A percentile compares a stretch with the other conserved stretches of the same genome.
Evolutionary conservation across 176 grass and related monocot genomes (phyloP).

Genomic region (Carex myosuroides): DNA sequence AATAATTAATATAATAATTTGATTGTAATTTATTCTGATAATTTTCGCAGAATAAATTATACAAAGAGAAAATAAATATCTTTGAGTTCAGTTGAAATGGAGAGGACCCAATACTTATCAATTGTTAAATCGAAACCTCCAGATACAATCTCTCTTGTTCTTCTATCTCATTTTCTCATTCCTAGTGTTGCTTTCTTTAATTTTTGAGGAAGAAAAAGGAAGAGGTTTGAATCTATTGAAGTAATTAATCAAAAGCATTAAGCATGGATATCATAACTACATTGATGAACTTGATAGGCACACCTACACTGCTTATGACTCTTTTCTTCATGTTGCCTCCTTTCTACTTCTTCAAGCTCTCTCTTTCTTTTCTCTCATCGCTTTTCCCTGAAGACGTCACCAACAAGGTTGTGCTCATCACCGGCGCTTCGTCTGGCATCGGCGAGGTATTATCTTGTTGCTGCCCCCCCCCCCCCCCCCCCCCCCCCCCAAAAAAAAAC

Average conservation of each 20-base stretch:
- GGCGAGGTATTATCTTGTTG: slow-evolving; percentile 46
- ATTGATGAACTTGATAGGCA: slow-evolving; percentile 23
- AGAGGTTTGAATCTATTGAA: not conserved
- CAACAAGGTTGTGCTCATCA: slow-evolving; percentile 81
- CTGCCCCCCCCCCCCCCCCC: not conserved
- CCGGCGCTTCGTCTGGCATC: slow-evolving; percentile 89
- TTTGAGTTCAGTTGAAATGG: not conserved
- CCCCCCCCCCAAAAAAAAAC: too few species aligned
- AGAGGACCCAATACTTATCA: not conserved
- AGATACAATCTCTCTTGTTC: not conserved
- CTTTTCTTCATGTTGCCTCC: slow-evolving; percentile 22
- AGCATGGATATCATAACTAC: slow-evolving; percentile 9
- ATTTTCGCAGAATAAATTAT: too few species aligned
- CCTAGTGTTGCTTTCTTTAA: not conserved
- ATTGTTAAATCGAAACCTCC: not conserved
- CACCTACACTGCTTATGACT: slow-evolving; percentile 17
- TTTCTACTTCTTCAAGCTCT: slow-evolving; percentile 23
- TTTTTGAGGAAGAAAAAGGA: not conserved
- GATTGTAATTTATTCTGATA: too few species aligned
- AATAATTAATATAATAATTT: too few species aligned
- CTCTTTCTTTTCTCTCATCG: not conserved
- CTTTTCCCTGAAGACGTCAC: slow-evolving; percentile 47
- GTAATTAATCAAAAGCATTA: not conserved
- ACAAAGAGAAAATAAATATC: not conserved
- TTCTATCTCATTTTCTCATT: not conserved